Base-by-base conservation (phyloP, 1,139 yeast genomes). In the Nadsonia commutata region DNA sequence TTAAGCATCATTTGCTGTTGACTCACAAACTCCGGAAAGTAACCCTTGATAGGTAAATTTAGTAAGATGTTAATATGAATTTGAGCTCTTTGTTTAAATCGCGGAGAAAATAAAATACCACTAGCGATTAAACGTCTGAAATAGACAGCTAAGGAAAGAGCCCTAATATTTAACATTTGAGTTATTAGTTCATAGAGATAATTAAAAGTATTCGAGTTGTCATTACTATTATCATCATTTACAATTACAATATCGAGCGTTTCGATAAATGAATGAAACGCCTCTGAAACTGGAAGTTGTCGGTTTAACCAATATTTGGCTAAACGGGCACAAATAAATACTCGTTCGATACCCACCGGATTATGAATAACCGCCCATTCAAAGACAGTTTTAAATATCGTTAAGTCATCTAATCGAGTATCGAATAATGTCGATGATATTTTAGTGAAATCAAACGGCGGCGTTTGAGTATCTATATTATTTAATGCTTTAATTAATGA, bases 61-160 rank as follows among this genome's bases (percentile, higher is more conserved):
- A 67, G 65, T 31, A 80, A 59, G 22, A 78, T 67, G 19, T 62
- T 51, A 31, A 76, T 55, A 53, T 79, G 85, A 17, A 66, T 61
- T 36, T 63, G 58, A 11, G 66, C 70, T 49, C 56, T 60, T 49
- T 48, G 46, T 19, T 49, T 45, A 17, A 53, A 45, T 19, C 58
- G 47, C 3, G 50, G 52, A 20, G 56, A 51, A 56, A 80, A 84
- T 42, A 85, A 72, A 0, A 83, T 67, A 3, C 95, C 96, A 1
- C 93, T 79, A 3, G 95, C 85, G 43, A 86, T 85, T 33, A 85
- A 63, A 50, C 80, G 75, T 53, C 95, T 65, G 46, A 85, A 66
- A 53, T 85, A 86, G 0, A 83, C 72, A 0, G 88, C 77, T 2
- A 80, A 71, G 1, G 74, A 64, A 27, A 79, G 68, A 20, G 78